Base-by-base conservation (phyloP, 305 asterid species). In the Ajuga reptans region DNA sequence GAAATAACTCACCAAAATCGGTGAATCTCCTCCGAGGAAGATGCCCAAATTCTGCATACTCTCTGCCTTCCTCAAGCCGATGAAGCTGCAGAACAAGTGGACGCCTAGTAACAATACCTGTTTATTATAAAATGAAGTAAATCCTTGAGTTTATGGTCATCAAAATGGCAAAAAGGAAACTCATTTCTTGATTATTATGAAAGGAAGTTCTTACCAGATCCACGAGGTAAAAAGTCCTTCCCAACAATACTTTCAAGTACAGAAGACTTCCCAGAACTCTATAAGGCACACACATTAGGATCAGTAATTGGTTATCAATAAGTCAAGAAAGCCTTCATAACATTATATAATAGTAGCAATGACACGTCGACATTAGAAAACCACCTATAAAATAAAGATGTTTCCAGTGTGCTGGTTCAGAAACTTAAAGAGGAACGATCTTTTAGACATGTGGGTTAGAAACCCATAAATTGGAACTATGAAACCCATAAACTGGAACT, bases 171-270 rank as follows among this genome's bases (percentile, higher is more conserved):
- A 54, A 50, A 33, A 24, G 56, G 53, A 47, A 47, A 55, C 10
- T 60, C 12, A 17, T 14, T 45, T 5, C 37, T 59, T 9, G 59
- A 50, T 46, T 64, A 49, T 54, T 9, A 42, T 55, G 21, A 46
- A 8, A 12, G 53, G 18, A 12, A 58, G 46, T 27, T 58, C 45
- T 79, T 85, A 89, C 96, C 98, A 57, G 98, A 89, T 81, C 96
- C 98, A 78, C 96, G 96, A 47, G 96, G 98, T 64, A 91, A 82
- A 70, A 92, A 92, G 66, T 87, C 96, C 78, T 88, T 89, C 61
- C 98, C 98, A 15, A 92, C 98, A 78, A 89, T 61, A 80, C 98
- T 92, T 81, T 92, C 98, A 15, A 92, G 94, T 37, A 89, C 98
- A 4, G 96, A 92, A 50, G 96, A 92, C 77, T 89, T 92, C 57